Base-by-base conservation (phyloP, 192 early-diverging fungal genomes). In the Linderina pennispora region DNA sequence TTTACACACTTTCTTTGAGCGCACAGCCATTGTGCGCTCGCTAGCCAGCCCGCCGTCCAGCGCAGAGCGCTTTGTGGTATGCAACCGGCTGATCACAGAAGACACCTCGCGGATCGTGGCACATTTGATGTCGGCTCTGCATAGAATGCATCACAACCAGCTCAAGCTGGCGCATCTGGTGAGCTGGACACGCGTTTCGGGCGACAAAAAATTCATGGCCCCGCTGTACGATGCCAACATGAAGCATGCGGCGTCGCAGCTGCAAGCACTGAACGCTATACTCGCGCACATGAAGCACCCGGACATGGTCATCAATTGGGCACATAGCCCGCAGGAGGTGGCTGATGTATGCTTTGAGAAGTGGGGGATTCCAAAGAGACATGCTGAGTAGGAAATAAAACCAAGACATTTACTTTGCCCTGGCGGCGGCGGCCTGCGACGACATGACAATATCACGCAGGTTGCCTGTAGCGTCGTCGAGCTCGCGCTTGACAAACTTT, bases 401-500 rank as follows among this genome's bases (percentile, higher is more conserved):
- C n/a, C 19, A 49, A 20, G 38, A 40, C 4, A 40, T 21, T 40
- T 20, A 40, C 15, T 36, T 33, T 17, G 34, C 32, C 8, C 14
- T 36, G 9, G 43, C 16, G 33, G 34, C 18, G 8, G 18, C 39
- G 23, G 32, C 3, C 25, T 52, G 48, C n/a, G 48, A 40, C 23
- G 54, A 48, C 37, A 32, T 50, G 3, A 74, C 39, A 25, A 74
- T 43, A 22, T 74, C 70, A 26, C 55, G 48, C 2, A 74, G 33
- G 32, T 65, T 65, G 0, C 43, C 48, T 1, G 48, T 61, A 5
- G 63, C 63, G 5, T 66, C 70, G 19, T 57, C 58, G 2, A 74
- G 13, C 9, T 62, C 59, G 35, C 63, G 58, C 26, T 57, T 46
- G 8, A 74, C 55, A 55, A 58, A 74, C 58, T 66, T 74, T 43